These are phyloP conservation scores for Yarrowia osloensis DNA, from an alignment of 805 yeast species.

Conservation along the genomic window DNA sequence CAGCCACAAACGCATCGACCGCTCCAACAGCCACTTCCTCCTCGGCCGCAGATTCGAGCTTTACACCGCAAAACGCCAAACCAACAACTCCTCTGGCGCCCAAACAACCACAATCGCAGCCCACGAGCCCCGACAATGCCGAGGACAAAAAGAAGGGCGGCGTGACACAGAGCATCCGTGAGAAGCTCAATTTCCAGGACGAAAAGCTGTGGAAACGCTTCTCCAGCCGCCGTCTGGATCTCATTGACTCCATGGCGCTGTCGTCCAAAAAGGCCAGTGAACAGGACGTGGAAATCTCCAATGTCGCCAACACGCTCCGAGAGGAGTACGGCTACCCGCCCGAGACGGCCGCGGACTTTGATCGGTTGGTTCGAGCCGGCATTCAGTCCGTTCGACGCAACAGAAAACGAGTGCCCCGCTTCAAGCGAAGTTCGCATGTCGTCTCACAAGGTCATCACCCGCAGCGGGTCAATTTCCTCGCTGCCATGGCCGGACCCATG, in stretches of 20 bases:
- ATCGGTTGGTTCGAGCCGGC: conserved; percentile 87
- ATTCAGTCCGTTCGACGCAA: conserved; percentile 91
- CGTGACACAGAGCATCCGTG: conserved; percentile 59
- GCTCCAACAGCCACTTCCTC: neutral
- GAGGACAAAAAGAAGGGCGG: conserved; percentile 41
- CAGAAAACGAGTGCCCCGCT: conserved; percentile 45
- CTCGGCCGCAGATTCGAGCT: neutral
- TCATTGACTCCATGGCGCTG: conserved; percentile 72
- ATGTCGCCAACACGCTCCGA: conserved; percentile 75
- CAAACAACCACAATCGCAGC: neutral
- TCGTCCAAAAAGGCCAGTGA: conserved; percentile 82
- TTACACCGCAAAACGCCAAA: conserved; percentile 9
- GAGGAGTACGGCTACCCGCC: conserved; percentile 73
- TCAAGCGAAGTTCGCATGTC: neutral
- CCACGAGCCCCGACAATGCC: neutral
- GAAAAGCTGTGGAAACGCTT: conserved; percentile 86
- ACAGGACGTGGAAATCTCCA: conserved; percentile 78
- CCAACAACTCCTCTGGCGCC: neutral
- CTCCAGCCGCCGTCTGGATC: conserved; percentile 83
- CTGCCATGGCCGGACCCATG: conserved; percentile 26
- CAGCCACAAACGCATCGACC: neutral
- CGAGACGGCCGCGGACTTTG: conserved; percentile 69
- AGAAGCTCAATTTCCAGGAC: conserved; percentile 71
- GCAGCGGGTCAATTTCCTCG: conserved; percentile 22
- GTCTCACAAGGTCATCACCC: conserved; percentile 12